Evolutionary conservation across 495 filamentous ascomycete species (phyloP), one percentile per base, ranked within the genome.

Genomic region (Massariosphaeria phaeospora): DNA sequence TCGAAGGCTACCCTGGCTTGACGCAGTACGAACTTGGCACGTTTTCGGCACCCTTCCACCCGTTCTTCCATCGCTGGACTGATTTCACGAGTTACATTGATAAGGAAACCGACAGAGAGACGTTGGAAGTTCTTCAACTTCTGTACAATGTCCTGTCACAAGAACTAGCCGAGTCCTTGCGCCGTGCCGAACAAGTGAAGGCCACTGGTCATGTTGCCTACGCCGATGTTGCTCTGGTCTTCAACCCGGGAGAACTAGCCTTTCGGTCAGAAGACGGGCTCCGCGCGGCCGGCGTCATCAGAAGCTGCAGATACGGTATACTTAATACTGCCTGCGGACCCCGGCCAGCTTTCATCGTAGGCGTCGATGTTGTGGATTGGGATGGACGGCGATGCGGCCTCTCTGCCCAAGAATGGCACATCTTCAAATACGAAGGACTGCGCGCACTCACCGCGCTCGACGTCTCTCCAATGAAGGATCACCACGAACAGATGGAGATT

Each of bases 11-110:
- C 60, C 79, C 81, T 1, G 84, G 25, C 72, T 85, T 20, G 82
- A 82, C 0, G 73, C 78, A 31, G 76, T 70, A 18, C 64, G 85
- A 17, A 68, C 78, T 45, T 73, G 76, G 2, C 2, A 74, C 76
- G 38, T 84, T 86, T 62, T 65, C 65, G 17, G 69, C 70, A 0
- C 81, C 81, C 0, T 86, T 85, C 65, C 65, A 76, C 61, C 77
- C 79, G 0, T 77, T 87, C 38, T 74, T 86, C 27, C 79, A 87
- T 67, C 76, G 83, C 15, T 88, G 84, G 84, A 62, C 71, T 4
- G 67, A 73, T 26, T 72, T 88, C 35, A 48, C 69, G 15, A 74
- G 73, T 26, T 34, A 34, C 33, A 49, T 53, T 24, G 51, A 49
- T 13, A 25, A n/a, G 8, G 59, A 59, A 17, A 11, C 24, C 7